These are phyloP conservation scores for Coemansia sp. DNA, from an alignment of 192 early-diverging fungal species.

Conservation along the genomic window DNA sequence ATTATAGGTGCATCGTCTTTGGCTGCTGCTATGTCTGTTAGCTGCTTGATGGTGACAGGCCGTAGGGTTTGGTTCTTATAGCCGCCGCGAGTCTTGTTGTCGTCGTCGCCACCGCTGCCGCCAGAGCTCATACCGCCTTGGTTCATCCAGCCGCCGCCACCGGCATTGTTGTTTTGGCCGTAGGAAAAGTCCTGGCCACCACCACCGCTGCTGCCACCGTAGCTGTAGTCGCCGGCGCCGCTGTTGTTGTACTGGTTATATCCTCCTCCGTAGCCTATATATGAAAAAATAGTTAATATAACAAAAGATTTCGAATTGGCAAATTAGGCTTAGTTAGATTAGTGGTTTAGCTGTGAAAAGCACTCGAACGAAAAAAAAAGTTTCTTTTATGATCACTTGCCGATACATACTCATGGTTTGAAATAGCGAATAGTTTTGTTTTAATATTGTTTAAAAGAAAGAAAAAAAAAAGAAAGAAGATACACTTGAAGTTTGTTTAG, in stretches of 20 bases:
- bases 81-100: constrained; percentile 48
- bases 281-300: neutral
- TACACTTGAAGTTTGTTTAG: too few species aligned
- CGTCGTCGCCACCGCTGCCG: constrained; percentile 29
- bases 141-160: constrained; percentile 36
- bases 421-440: neutral
- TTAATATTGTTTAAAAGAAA: neutral
- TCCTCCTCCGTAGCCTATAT: constrained; percentile 28
- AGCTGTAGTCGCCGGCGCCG: constrained; percentile 17
- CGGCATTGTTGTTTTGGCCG: constrained; percentile 8
- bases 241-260: constrained; percentile 20
- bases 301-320: neutral
- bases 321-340: too few species aligned
- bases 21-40: constrained; percentile 52
- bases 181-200: constrained; percentile 29
- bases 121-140: neutral
- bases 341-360: too few species aligned
- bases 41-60: constrained; percentile 82
- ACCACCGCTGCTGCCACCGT: constrained; percentile 16
- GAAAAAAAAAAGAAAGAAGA: neutral
- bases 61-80: constrained; percentile 65
- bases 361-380: too few species aligned
- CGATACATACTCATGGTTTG: constrained; percentile 10
- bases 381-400: too few species aligned
- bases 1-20: constrained; percentile 61